Base-by-base conservation (phyloP, 306 rosid species). In the Adenanthera pavonina region DNA sequence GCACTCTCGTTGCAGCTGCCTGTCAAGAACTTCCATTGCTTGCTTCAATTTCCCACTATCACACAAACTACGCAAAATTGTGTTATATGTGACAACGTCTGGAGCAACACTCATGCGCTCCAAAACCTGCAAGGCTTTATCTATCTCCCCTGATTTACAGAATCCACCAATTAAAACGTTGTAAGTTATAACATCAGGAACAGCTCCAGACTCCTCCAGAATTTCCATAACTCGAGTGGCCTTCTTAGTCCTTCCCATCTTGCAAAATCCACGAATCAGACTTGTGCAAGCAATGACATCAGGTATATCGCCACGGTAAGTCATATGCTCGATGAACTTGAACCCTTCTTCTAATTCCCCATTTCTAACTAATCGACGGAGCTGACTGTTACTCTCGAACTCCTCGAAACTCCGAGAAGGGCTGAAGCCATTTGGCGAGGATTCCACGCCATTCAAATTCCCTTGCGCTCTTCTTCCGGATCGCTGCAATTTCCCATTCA, bases 21-120 rank as follows among this genome's bases (percentile, higher is more conserved):
- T 70, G 30, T 93, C 94, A 74, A 93, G 97, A 81, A 96, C 98
- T 74, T 88, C 92, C 99, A 96, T 93, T 0, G 98, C 99, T 60
- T 92, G 90, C 85, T 86, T 89, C 91, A 96, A 47, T 52, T 90
- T 92, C 78, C 98, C 97, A 66, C 88, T 60, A 67, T 87, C 94
- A 89, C 99, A 96, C 79, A 95, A 87, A 38, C 89, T 82, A 16
- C 98, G 93, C 89, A 93, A 78, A 60, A 96, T 92, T 0, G 97
- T 96, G 71, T 91, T 93, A 53, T 92, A 96, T 0, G 99, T 93
- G 57, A 96, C 94, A 79, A 96, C 97, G 84, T 96, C 98, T 0
- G 98, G 97, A 12, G 91, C 89, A 76, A 92, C 92, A 20, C 92
- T 91, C 99, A 93, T 96, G 6, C 92, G 87, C 25, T 96, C 97